phyloP scores from a whole-genome alignment of 2,329 filamentous ascomycete genomes.

The Sporothrix pallida region DNA sequence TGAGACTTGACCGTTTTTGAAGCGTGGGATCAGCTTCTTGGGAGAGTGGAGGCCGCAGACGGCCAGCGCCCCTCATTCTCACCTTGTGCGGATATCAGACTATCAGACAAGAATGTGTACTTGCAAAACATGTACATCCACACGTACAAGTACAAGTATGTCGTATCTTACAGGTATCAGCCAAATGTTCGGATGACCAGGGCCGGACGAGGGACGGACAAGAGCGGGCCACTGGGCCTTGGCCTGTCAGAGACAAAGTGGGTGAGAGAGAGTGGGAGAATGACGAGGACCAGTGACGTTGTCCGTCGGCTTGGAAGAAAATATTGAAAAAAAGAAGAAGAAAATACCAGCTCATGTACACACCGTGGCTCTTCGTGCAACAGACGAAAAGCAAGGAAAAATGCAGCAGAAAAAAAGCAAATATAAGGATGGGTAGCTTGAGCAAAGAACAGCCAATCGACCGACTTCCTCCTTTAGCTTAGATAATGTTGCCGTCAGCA shows the following conservation, averaged over 20 bases:
- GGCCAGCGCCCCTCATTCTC: not conserved
- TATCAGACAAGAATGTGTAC: not conserved
- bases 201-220: not conserved
- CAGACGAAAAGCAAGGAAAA: not conserved
- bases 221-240: not conserved
- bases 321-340: not conserved
- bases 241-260: constrained; percentile 3
- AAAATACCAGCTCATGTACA: not conserved
- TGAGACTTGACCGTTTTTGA: not conserved
- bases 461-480: not conserved
- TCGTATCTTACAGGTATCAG: not conserved
- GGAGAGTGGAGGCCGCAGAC: not conserved
- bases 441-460: not conserved
- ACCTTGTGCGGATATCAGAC: constrained; percentile 1
- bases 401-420: not conserved
- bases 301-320: not conserved
- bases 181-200: constrained; percentile 27
- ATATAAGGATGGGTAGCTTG: not conserved
- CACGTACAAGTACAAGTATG: not conserved
- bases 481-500: constrained; percentile 22
- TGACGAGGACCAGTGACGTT: not conserved
- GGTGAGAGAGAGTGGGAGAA: not conserved
- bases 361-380: not conserved
- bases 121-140: not conserved
- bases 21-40: not conserved